phyloP scores from a whole-genome alignment of 352 stramenopile species.

The Globisporangium megalacanthum region DNA sequence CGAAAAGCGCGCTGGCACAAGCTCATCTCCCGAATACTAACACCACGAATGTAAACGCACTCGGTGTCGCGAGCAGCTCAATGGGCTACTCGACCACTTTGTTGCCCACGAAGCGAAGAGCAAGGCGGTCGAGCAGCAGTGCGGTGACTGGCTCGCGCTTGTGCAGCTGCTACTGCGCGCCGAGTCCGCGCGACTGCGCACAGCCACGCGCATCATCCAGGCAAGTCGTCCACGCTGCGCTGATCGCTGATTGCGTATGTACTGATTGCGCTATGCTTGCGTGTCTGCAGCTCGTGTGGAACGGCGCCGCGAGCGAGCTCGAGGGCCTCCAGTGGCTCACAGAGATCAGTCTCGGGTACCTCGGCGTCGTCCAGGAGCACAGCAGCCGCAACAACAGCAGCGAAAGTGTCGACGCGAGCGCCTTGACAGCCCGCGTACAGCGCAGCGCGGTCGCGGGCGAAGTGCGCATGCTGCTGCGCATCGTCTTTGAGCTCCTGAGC shows the following conservation, averaged over 20 bases:
- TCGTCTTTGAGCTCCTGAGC: conserved; percentile 45
- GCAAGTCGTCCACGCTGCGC: conserved; percentile 1
- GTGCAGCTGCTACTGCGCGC: conserved; percentile 57
- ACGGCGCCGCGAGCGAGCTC: conserved; percentile 49
- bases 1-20: conserved; percentile 24
- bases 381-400: conserved; percentile 4
- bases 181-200: conserved; percentile 41
- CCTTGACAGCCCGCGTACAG: conserved; percentile 2
- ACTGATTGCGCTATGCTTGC: neutral
- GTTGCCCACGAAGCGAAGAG: conserved; percentile 32
- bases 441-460: conserved; percentile 34
- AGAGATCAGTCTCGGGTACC: conserved; percentile 67
- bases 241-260: neutral
- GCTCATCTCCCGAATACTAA: neutral
- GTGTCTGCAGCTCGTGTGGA: conserved; percentile 30
- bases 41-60: neutral
- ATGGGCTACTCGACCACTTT: conserved; percentile 56
- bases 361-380: conserved; percentile 33
- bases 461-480: conserved; percentile 44
- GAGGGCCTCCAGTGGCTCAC: conserved; percentile 73
- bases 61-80: conserved; percentile 26
- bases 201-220: conserved; percentile 51
- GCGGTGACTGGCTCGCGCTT: conserved; percentile 58
- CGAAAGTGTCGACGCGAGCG: neutral
- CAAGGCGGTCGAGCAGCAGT: conserved; percentile 29